phyloP scores from a whole-genome alignment of 176 grass and related monocot species.

The Hyparrhenia diplandra region DNA sequence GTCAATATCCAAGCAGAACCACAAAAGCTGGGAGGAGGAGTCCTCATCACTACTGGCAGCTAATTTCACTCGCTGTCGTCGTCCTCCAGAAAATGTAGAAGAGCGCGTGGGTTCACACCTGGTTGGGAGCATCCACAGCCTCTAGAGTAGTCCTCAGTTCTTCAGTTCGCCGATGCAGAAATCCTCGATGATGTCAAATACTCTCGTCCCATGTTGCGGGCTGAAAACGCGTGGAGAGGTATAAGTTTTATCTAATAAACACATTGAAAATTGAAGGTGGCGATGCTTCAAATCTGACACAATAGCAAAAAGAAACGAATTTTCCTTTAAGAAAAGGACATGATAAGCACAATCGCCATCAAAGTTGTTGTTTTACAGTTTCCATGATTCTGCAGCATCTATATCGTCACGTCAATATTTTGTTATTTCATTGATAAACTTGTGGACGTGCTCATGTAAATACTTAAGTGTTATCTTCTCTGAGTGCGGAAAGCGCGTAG shows the following conservation, averaged over 20 bases:
- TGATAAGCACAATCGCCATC: not conserved
- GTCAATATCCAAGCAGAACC: conserved; percentile 40
- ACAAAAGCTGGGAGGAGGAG: conserved; percentile 1
- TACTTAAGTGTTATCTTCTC: not conserved
- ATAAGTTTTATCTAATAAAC: not conserved
- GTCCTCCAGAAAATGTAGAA: conserved; percentile 4
- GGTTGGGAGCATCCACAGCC: not conserved
- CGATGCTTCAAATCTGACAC: not conserved
- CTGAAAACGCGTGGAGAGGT: conserved; percentile 48
- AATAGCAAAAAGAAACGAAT: not conserved
- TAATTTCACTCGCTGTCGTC: conserved; percentile 3
- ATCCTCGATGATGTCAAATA: conserved; percentile 94
- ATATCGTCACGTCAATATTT: conserved; percentile 12
- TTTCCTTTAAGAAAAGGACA: not conserved
- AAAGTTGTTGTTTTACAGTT: not conserved
- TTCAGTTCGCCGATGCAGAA: conserved; percentile 75
- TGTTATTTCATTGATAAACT: not conserved
- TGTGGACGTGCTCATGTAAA: not conserved
- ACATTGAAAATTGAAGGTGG: not conserved
- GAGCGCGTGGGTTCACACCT: conserved; percentile 31
- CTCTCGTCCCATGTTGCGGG: conserved; percentile 70
- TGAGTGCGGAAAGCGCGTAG: conserved; percentile 57
- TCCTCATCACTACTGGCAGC: not conserved
- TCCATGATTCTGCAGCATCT: not conserved
- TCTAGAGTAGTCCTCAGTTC: conserved; percentile 25